Percentiles rank a stretch among this genome's conserved stretches.
Conservation (phyloP, 768 basidiomycete genomes). For the Mrakia frigida region DNA sequence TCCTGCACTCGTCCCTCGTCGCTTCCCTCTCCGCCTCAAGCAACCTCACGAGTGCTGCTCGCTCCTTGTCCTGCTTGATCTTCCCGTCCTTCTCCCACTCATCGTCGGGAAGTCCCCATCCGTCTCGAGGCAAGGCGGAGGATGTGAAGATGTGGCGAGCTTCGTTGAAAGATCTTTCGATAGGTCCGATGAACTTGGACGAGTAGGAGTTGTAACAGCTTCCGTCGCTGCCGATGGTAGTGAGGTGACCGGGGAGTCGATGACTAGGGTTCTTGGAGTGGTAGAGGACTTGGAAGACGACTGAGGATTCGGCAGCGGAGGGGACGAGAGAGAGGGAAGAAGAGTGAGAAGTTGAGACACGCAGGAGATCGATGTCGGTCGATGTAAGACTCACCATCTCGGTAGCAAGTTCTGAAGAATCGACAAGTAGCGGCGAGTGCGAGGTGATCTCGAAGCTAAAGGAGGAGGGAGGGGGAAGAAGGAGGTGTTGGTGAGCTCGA, state of each 20-base stretch:
- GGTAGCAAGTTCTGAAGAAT: constrained; percentile 5
- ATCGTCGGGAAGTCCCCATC: neutral
- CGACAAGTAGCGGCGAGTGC: neutral
- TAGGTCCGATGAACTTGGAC: neutral
- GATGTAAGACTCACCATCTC: neutral
- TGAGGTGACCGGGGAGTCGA: neutral
- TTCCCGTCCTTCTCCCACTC: neutral
- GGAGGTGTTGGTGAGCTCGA: neutral
- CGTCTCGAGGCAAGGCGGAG: neutral
- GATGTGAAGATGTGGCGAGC: neutral
- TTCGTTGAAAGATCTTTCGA: neutral
- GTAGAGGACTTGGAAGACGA: neutral
- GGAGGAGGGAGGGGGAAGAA: neutral
- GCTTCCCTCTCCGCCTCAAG: neutral
- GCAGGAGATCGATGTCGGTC: no score
- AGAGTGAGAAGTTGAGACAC: no score
- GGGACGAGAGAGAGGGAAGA: neutral
- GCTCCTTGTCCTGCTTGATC: neutral
- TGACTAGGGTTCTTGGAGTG: neutral
- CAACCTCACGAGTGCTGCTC: neutral
- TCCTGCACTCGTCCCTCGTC: neutral
- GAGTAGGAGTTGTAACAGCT: neutral
- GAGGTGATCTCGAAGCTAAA: neutral
- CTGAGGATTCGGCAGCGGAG: neutral
- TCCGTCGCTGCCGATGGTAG: neutral